Conservation (phyloP, 805 yeast species). For the Spencermartinsiella europaea region DNA sequence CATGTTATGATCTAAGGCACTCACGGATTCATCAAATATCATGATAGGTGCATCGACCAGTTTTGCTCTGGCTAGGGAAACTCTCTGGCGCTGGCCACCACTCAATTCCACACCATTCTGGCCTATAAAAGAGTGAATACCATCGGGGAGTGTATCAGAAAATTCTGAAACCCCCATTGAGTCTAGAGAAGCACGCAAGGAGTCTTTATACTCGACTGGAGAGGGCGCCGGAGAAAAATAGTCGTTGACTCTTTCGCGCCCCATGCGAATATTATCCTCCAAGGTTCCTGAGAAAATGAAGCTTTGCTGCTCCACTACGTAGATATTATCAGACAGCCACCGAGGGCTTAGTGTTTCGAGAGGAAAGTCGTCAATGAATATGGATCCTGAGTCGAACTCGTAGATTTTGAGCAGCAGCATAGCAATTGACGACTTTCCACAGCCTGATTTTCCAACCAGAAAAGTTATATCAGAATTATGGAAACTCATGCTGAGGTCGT, state of each 20-base stretch:
- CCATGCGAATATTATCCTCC: constrained; percentile 57
- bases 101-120: constrained; percentile 50
- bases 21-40: constrained; percentile 78
- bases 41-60: constrained; percentile 68
- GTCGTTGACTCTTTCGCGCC: constrained; percentile 29
- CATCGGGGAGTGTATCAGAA: constrained; percentile 45
- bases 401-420: constrained; percentile 61
- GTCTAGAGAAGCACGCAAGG: not conserved
- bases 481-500: constrained; percentile 43
- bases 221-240: not conserved
- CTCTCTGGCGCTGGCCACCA: constrained; percentile 88
- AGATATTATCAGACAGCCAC: constrained; percentile 60
- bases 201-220: not conserved
- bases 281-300: constrained; percentile 61
- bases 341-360: constrained; percentile 38
- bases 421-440: constrained; percentile 85
- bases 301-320: constrained; percentile 70
- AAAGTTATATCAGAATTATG: constrained; percentile 47
- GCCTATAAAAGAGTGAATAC: constrained; percentile 50
- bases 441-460: constrained; percentile 83
- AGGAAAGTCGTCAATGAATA: constrained; percentile 52
- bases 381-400: constrained; percentile 44
- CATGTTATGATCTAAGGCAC: constrained; percentile 64
- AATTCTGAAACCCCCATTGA: constrained; percentile 32
- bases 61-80: constrained; percentile 79